Base-by-base conservation (phyloP, 2,329 filamentous ascomycete species). In the Colletotrichum acutatum region DNA sequence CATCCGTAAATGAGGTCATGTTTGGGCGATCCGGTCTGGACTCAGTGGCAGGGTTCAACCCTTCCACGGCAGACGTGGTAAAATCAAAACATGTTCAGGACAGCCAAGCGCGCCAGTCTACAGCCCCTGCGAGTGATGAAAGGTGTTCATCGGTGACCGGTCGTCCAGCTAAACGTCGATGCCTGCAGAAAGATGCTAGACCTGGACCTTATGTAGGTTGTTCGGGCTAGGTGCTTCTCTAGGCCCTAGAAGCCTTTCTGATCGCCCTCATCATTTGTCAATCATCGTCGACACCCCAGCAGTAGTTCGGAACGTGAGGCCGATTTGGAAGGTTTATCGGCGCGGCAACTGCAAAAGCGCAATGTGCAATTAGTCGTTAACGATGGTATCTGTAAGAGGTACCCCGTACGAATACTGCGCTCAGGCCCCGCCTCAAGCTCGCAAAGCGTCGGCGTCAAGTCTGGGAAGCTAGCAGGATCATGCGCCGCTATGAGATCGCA, bases 261-360 rank as follows among this genome's bases (percentile, higher is more conserved):
- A 66, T 61, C 42, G 68, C 52, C 14, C 19, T 32, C 19, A 42
- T 67, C 62, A 67, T 52, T 52, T 61, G 63, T 61, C 34, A 56
- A 16, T 54, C 24, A 26, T 16, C 9, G 54, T 49, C 34, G 30
- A 60, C 30, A 66, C 30, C 67, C 57, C 14, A 30, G 66, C 30
- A 28, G 37, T 30, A 28, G 66, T 56, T 70, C 66, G 66, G 70
- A 60, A 65, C 66, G 32, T n/a, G 19, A 60, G 59, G 70, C 70
- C 70, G 60, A 65, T 72, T 72, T 65, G 66, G 66, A 56, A 65
- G 68, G 54, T 54, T 63, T 58, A 46, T 72, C 58, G 66, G 59
- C 69, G 52, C 19, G 56, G 59, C 56, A 52, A 30, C 26, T 56
- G 56, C 22, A 63, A 56, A 53, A 52, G 34, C 58, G 56, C 19